These are phyloP conservation scores for Chloropicon primus DNA, from an alignment of 139 green algal genomes.

Conservation along the genomic window DNA sequence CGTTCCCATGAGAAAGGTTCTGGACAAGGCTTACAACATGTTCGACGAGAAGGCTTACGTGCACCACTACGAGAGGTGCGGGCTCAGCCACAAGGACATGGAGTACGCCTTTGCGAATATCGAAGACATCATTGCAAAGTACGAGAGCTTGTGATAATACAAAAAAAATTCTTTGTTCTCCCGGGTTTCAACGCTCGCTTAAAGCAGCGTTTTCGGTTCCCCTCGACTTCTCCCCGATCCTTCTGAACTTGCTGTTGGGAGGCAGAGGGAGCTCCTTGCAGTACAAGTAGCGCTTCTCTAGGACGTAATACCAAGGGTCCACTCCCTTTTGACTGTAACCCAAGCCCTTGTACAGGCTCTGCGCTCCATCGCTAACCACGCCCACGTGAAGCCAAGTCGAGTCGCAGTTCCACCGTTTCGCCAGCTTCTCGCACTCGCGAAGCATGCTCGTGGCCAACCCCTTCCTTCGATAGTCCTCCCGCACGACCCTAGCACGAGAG, in stretches of 20 bases:
- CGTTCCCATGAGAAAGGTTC: conserved; percentile 20
- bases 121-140: conserved; percentile 41
- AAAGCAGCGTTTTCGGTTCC: background rate
- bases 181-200: no score
- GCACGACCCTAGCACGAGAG: no score
- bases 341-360: background rate
- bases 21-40: conserved; percentile 42
- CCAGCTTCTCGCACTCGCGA: background rate
- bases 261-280: background rate
- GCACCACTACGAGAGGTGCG: conserved; percentile 62
- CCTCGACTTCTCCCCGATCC: background rate
- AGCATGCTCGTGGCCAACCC: background rate
- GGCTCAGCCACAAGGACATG: conserved; percentile 39
- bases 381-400: background rate
- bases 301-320: background rate
- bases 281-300: background rate
- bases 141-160: conserved; percentile 17
- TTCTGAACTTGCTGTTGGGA: background rate
- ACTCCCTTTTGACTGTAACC: background rate
- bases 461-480: background rate
- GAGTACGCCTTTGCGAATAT: conserved; percentile 37
- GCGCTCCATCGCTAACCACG: background rate
- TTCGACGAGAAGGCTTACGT: conserved; percentile 42
- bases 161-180: background rate
- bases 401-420: background rate